phyloP scores from a whole-genome alignment of 2,329 filamentous ascomycete species.

The Diplodia scrobiculata region DNA sequence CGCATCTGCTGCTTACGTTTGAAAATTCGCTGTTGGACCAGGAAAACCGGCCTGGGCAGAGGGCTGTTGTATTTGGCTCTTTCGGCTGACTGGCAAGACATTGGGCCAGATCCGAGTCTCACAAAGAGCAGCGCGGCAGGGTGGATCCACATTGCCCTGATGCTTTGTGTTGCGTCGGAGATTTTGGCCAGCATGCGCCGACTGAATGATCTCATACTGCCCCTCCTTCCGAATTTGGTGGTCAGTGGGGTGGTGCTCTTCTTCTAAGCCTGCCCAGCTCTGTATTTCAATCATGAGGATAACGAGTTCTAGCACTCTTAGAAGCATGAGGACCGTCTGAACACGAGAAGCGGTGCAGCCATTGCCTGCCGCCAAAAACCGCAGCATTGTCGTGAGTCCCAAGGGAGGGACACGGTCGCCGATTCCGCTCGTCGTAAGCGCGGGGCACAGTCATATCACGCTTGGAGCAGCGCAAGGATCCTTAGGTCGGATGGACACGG shows the following conservation, averaged over 20 bases:
- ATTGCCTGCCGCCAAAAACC: neutral
- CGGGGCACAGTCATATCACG: neutral
- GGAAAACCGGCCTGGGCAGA: constrained; percentile 59
- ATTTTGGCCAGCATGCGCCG: neutral
- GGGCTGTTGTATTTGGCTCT: constrained; percentile 66
- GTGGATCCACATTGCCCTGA: constrained; percentile 1
- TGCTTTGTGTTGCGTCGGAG: constrained; percentile 18
- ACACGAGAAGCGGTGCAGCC: neutral
- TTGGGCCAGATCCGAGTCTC: constrained; percentile 15
- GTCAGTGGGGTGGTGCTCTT: neutral
- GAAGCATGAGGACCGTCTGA: neutral
- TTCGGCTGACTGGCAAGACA: constrained; percentile 37
- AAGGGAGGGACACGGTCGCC: neutral
- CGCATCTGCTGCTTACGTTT: constrained; percentile 63
- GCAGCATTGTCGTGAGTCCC: neutral
- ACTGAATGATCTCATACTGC: constrained; percentile 15
- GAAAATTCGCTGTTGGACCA: constrained; percentile 67
- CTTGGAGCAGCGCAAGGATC: neutral
- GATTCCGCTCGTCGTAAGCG: neutral
- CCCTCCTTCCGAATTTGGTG: neutral
- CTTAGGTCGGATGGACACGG: neutral
- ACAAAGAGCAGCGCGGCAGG: neutral
- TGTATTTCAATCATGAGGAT: neutral
- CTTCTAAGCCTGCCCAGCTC: neutral
- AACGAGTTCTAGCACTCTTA: neutral